phyloP scores from a whole-genome alignment of 2,329 filamentous ascomycete species.

The Sporothrix schenckii region DNA sequence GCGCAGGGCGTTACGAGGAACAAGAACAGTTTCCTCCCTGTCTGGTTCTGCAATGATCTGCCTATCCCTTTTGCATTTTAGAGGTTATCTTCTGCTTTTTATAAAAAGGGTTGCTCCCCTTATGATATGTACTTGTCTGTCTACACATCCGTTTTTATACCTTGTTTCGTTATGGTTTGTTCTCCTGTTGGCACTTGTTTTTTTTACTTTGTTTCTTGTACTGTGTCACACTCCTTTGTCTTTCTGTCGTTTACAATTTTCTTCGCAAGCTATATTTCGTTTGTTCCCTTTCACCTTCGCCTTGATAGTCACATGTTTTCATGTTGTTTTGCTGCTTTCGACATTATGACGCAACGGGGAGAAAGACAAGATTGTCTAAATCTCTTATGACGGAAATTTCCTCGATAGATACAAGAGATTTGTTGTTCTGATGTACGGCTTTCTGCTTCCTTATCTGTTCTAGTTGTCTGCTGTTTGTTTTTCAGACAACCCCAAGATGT shows the following conservation, averaged over 20 bases:
- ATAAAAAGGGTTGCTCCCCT: constrained; percentile 15
- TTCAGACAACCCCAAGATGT: constrained; percentile 28
- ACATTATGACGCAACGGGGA: constrained; percentile 28
- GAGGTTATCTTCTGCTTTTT: not conserved
- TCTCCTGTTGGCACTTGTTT: not conserved
- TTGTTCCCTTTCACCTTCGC: not conserved
- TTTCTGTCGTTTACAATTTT: not conserved
- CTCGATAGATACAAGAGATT: constrained; percentile 33
- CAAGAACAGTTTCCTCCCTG: not conserved
- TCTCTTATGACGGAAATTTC: constrained; percentile 27
- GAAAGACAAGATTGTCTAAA: constrained; percentile 27
- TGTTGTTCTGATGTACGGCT: constrained; percentile 25
- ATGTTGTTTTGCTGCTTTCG: constrained; percentile 17
- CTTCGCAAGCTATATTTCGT: constrained; percentile 1
- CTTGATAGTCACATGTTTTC: not conserved
- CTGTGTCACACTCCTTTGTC: not conserved
- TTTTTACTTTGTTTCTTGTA: not conserved
- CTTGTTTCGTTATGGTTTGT: not conserved
- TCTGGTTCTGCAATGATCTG: constrained; percentile 8
- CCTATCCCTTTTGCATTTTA: constrained; percentile 13
- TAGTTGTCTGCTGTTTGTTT: not conserved
- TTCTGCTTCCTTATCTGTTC: not conserved
- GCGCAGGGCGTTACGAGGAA: constrained; percentile 20
- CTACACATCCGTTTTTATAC: constrained; percentile 2
- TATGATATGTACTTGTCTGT: constrained; percentile 20